phyloP scores from a whole-genome alignment of 805 yeast species.

The Aciculoconidium aculeatum region DNA sequence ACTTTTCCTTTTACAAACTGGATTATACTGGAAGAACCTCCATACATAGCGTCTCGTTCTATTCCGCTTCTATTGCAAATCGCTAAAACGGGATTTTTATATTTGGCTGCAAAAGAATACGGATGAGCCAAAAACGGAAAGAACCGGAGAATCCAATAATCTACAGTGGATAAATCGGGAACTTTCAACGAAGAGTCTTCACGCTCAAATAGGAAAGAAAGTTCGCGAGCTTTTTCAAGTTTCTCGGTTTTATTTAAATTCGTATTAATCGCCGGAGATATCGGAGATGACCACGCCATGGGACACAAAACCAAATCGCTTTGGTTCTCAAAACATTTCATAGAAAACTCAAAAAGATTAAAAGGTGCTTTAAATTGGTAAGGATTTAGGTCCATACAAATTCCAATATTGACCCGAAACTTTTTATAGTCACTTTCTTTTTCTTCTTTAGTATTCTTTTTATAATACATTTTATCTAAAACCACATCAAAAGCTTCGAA shows the following conservation, averaged over 20 bases:
- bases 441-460: slow-evolving; percentile 10
- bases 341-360: slow-evolving; percentile 63
- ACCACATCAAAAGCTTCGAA: slow-evolving; percentile 48
- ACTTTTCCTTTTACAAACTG: slow-evolving; percentile 41
- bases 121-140: slow-evolving; percentile 51
- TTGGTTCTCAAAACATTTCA: slow-evolving; percentile 39
- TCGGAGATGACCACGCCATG: slow-evolving; percentile 75
- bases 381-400: slow-evolving; percentile 93
- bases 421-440: slow-evolving; percentile 1
- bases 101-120: slow-evolving; percentile 17
- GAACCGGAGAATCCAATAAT: slow-evolving; percentile 73
- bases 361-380: slow-evolving; percentile 80
- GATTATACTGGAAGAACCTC: slow-evolving; percentile 57
- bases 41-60: slow-evolving; percentile 65
- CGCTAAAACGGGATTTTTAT: slow-evolving; percentile 33
- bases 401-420: slow-evolving; percentile 56
- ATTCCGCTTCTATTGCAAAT: slow-evolving; percentile 72
- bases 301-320: slow-evolving; percentile 65
- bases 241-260: slow-evolving; percentile 6
- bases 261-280: slow-evolving; percentile 32
- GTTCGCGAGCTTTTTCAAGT: slow-evolving; percentile 1
- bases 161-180: slow-evolving; percentile 46
- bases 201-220: too few species aligned
- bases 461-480: slow-evolving; percentile 18
- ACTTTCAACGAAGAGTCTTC: slow-evolving; percentile 9